phyloP scores from a whole-genome alignment of 176 grass and related monocot genomes.

The Oryza punctata region DNA sequence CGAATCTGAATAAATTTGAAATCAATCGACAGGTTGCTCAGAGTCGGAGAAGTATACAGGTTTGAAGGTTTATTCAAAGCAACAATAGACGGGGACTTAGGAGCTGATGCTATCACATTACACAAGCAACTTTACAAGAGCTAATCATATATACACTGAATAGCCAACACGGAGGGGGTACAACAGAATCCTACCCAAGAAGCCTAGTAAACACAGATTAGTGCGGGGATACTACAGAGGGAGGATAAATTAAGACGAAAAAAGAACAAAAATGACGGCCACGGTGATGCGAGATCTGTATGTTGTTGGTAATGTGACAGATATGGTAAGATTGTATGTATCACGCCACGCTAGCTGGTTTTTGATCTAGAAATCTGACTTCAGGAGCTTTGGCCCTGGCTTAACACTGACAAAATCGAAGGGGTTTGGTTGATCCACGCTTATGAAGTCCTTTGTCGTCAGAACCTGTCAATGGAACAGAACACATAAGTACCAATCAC shows the following conservation, averaged over 20 bases:
- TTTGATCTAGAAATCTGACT: slow-evolving; percentile 81
- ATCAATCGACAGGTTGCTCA: slow-evolving; percentile 11
- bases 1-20: background rate
- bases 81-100: slow-evolving; percentile 31
- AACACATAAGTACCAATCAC: background rate
- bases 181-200: slow-evolving; percentile 33
- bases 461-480: slow-evolving; percentile 60
- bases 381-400: slow-evolving; percentile 85
- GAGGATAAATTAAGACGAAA: slow-evolving; percentile 39
- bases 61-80: slow-evolving; percentile 1
- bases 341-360: background rate
- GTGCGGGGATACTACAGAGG: slow-evolving; percentile 42
- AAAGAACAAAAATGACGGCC: slow-evolving; percentile 49
- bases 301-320: slow-evolving; percentile 34
- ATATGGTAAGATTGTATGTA: slow-evolving; percentile 47
- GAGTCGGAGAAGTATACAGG: slow-evolving; percentile 24
- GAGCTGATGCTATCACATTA: slow-evolving; percentile 42
- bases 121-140: slow-evolving; percentile 40
- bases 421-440: slow-evolving; percentile 73
- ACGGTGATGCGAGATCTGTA: slow-evolving; percentile 24
- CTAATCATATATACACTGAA: slow-evolving; percentile 53
- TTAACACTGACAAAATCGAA: slow-evolving; percentile 64
- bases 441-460: slow-evolving; percentile 94
- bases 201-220: slow-evolving; percentile 45
- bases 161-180: slow-evolving; percentile 5